A percentile compares a stretch with the other conserved stretches of the same genome.
Conservation (phyloP, 495 filamentous ascomycete species). For the Penicillium samsonianum region DNA sequence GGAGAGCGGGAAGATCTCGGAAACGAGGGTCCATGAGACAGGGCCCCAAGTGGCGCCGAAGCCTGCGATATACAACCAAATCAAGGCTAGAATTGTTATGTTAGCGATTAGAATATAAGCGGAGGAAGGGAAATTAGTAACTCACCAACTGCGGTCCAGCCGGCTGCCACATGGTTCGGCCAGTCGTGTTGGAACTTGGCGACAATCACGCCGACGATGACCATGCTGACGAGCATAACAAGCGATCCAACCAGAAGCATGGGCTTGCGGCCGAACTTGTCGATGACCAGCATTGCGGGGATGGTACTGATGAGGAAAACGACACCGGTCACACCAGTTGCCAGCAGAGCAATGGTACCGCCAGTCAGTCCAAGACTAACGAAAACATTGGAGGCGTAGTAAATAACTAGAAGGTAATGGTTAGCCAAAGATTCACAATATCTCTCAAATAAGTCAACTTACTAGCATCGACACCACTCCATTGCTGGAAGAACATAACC, state of each 20-base stretch:
- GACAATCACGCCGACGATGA: constrained; percentile 53
- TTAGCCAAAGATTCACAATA: not conserved
- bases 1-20: constrained; percentile 48
- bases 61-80: constrained; percentile 42
- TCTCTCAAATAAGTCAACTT: constrained; percentile 9
- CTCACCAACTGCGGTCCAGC: constrained; percentile 46
- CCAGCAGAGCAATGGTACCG: constrained; percentile 69
- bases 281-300: constrained; percentile 72
- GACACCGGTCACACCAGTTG: constrained; percentile 61
- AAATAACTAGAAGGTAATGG: constrained; percentile 25
- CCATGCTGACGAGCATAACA: constrained; percentile 39
- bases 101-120: constrained; percentile 30
- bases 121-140: constrained; percentile 15
- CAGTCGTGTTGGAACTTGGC: constrained; percentile 40
- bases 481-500: constrained; percentile 48
- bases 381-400: constrained; percentile 43
- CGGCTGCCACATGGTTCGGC: constrained; percentile 37
- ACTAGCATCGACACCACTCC: constrained; percentile 46
- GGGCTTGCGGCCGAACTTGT: constrained; percentile 72
- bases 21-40: constrained; percentile 29
- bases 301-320: constrained; percentile 72
- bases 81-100: constrained; percentile 28
- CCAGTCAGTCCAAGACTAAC: constrained; percentile 83
- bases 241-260: constrained; percentile 69
- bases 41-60: constrained; percentile 68